These are phyloP conservation scores for Mollisia scopiformis DNA, from an alignment of 2,329 filamentous ascomycete species.

Conservation along the genomic window DNA sequence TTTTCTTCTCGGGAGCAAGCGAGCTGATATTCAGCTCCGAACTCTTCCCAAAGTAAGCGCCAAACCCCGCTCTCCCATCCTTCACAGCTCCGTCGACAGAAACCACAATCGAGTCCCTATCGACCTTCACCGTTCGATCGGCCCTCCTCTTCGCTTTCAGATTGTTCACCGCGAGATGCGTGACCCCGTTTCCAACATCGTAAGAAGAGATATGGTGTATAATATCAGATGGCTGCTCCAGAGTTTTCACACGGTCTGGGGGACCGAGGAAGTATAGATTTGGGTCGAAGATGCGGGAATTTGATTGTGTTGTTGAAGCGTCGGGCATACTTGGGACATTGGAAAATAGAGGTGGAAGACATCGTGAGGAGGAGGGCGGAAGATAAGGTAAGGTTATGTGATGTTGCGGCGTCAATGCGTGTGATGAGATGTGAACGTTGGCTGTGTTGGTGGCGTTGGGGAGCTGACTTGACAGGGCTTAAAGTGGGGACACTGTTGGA, in stretches of 20 bases:
- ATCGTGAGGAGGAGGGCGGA: background rate
- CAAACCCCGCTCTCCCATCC: slow-evolving; percentile 1
- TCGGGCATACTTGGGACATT: background rate
- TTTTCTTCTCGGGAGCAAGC: background rate
- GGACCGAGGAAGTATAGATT: slow-evolving; percentile 8
- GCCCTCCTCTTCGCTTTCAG: slow-evolving; percentile 8
- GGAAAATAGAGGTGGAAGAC: background rate
- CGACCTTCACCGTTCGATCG: slow-evolving; percentile 5
- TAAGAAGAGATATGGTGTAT: slow-evolving; percentile 10
- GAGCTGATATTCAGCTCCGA: slow-evolving; percentile 1
- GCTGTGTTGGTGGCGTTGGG: background rate
- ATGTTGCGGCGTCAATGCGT: background rate
- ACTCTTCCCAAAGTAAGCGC: background rate
- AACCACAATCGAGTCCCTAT: slow-evolving; percentile 2
- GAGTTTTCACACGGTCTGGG: background rate
- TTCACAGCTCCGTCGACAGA: slow-evolving; percentile 3
- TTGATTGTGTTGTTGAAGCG: background rate
- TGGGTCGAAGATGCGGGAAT: slow-evolving; percentile 12
- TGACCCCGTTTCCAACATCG: slow-evolving; percentile 1
- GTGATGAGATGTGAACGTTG: slow-evolving; percentile 1
- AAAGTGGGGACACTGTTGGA: background rate
- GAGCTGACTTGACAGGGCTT: background rate
- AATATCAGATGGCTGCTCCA: slow-evolving; percentile 13
- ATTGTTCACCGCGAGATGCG: slow-evolving; percentile 9
- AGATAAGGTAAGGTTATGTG: too few relatives aligned